phyloP scores from a whole-genome alignment of 441 rosid species.

The Euphorbia corollata region DNA sequence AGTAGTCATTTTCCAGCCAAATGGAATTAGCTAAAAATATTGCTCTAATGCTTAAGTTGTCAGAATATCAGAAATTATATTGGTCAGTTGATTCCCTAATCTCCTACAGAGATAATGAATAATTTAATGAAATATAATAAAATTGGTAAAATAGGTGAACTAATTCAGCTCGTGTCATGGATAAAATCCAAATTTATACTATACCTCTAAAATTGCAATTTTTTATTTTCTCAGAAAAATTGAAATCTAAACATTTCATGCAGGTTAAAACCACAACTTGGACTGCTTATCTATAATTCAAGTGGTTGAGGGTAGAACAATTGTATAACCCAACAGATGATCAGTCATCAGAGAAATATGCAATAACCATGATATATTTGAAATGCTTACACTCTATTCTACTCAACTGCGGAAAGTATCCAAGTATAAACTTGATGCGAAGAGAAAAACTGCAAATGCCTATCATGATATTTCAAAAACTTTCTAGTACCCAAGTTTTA shows the following conservation, averaged over 20 bases:
- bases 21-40: background rate
- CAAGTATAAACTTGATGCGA: background rate
- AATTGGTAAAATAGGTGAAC: background rate
- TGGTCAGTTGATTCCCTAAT: background rate
- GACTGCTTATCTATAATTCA: background rate
- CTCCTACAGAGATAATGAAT: background rate
- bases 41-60: background rate
- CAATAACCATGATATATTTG: background rate
- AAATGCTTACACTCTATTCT: background rate
- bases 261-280: background rate
- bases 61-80: background rate
- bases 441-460: background rate
- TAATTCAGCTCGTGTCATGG: background rate
- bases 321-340: background rate
- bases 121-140: background rate
- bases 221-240: background rate
- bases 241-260: background rate
- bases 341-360: background rate
- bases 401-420: background rate
- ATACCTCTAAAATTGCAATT: background rate
- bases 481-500: conserved; percentile 1
- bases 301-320: background rate
- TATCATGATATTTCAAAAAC: background rate
- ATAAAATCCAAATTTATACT: background rate
- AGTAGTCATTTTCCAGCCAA: background rate